Conservation (phyloP, 1,284 basidiomycete genomes). For the Neonothopanus nambi region DNA sequence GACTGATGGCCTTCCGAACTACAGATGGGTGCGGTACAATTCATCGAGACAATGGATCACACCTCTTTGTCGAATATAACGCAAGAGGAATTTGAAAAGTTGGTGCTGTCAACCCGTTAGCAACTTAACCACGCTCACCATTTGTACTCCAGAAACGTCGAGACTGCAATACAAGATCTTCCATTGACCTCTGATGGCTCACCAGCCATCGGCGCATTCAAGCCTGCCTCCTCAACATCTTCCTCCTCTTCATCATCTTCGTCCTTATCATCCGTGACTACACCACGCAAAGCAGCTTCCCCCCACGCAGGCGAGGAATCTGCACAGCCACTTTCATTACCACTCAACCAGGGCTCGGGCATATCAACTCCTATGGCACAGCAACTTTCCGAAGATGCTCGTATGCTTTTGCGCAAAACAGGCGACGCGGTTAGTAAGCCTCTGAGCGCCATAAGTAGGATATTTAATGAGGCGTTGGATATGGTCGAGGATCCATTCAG, state of each 20-base stretch:
- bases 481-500: slow-evolving; percentile 46
- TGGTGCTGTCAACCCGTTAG: slow-evolving; percentile 24
- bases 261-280: slow-evolving; percentile 12
- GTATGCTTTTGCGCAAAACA: slow-evolving; percentile 81
- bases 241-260: slow-evolving; percentile 34
- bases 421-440: slow-evolving; percentile 89
- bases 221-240: too few species aligned
- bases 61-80: slow-evolving; percentile 90
- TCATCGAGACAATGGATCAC: slow-evolving; percentile 97
- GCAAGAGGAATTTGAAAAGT: slow-evolving; percentile 90
- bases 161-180: slow-evolving; percentile 77
- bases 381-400: slow-evolving; percentile 61
- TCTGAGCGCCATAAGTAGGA: slow-evolving; percentile 81
- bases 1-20: not conserved
- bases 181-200: slow-evolving; percentile 46
- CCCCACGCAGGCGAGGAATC: slow-evolving; percentile 82
- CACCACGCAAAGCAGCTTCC: slow-evolving; percentile 28
- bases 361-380: slow-evolving; percentile 8
- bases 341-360: slow-evolving; percentile 38
- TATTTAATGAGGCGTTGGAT: slow-evolving; percentile 80
- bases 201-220: slow-evolving; percentile 27
- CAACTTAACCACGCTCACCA: not conserved
- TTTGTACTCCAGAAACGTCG: slow-evolving; percentile 66
- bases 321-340: slow-evolving; percentile 71
- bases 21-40: slow-evolving; percentile 89